Evolutionary conservation across 176 grass and related monocot species (phyloP).

Genomic region (Pontederia paniculata): DNA sequence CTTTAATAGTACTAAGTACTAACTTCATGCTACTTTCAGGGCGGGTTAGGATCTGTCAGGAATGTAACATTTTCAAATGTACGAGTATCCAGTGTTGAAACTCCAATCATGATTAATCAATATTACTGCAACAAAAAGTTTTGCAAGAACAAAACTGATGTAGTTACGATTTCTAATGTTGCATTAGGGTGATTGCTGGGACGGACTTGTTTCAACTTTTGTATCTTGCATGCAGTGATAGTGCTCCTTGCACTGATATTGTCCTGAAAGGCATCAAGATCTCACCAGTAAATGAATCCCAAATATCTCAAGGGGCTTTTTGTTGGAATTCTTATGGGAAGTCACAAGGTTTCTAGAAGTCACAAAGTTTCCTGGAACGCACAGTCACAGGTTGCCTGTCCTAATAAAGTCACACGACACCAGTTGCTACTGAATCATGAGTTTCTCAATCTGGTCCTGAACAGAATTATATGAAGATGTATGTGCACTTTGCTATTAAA

Average conservation of each 20-base stretch:
- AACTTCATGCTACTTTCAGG: slow-evolving; percentile 26
- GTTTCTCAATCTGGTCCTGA: too few relatives aligned
- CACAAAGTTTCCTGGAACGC: slow-evolving; percentile 21
- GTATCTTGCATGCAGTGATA: slow-evolving; percentile 61
- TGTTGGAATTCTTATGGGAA: slow-evolving; percentile 64
- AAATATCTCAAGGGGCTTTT: slow-evolving; percentile 15
- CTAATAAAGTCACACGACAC: slow-evolving; percentile 37
- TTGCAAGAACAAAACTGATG: slow-evolving; percentile 47
- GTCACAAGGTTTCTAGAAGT: slow-evolving; percentile 21
- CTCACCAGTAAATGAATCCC: slow-evolving; percentile 5
- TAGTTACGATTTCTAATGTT: slow-evolving; percentile 38
- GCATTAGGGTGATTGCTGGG: slow-evolving; percentile 34
- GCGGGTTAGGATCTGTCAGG: slow-evolving; percentile 51
- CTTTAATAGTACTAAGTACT: not conserved
- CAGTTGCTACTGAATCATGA: slow-evolving; percentile 34
- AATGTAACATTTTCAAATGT: slow-evolving; percentile 65
- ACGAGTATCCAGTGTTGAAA: slow-evolving; percentile 42
- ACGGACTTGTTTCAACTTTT: slow-evolving; percentile 50
- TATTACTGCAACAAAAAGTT: slow-evolving; percentile 58
- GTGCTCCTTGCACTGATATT: slow-evolving; percentile 43
- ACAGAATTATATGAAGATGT: too few relatives aligned
- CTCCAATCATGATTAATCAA: slow-evolving; percentile 58
- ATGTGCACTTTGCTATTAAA: too few relatives aligned
- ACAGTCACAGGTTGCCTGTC: slow-evolving; percentile 28
- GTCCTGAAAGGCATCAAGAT: slow-evolving; percentile 33